Conservation (phyloP, 2,329 filamentous ascomycete species). For the Fusarium siculi region DNA sequence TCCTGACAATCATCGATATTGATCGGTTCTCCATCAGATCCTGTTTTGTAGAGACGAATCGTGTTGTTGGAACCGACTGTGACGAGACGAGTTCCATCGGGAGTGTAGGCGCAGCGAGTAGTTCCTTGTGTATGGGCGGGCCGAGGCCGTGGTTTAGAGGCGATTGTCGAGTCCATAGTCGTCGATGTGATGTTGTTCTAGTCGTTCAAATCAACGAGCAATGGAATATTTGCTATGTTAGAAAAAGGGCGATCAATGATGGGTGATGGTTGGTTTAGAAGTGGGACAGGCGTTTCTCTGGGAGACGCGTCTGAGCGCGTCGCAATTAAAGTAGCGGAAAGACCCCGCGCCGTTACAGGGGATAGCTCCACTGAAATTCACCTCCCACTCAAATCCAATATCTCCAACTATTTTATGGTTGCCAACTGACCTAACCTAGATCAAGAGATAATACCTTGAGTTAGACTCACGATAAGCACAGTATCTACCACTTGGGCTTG, state of each 20-base stretch:
- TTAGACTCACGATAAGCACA: not conserved
- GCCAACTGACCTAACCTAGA: conserved; percentile 28
- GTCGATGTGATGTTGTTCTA: not conserved
- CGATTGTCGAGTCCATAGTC: conserved; percentile 49
- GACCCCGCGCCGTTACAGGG: conserved; percentile 44
- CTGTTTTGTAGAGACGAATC: conserved; percentile 90
- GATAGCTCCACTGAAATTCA: conserved; percentile 30
- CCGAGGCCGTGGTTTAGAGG: conserved; percentile 66
- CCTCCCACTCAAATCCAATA: conserved; percentile 7
- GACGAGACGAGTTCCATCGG: conserved; percentile 85
- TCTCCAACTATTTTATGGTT: conserved; percentile 21
- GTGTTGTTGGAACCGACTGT: conserved; percentile 95
- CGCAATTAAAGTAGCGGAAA: conserved; percentile 49
- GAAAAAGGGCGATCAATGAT: conserved; percentile 12
- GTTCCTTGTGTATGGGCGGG: conserved; percentile 85
- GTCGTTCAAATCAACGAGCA: conserved; percentile 9
- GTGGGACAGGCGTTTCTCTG: conserved; percentile 27
- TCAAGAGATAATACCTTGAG: not conserved
- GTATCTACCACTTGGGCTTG: not conserved
- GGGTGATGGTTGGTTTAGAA: conserved; percentile 13
- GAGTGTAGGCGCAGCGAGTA: conserved; percentile 90
- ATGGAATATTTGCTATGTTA: conserved; percentile 2
- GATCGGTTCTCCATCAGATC: conserved; percentile 89
- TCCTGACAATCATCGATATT: conserved; percentile 94
- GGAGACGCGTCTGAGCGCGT: conserved; percentile 57